Percentiles rank a stretch among this genome's conserved stretches.
These are phyloP conservation scores for Yamagishiella unicocca DNA, from an alignment of 139 green algal genomes.

Conservation along the genomic window DNA sequence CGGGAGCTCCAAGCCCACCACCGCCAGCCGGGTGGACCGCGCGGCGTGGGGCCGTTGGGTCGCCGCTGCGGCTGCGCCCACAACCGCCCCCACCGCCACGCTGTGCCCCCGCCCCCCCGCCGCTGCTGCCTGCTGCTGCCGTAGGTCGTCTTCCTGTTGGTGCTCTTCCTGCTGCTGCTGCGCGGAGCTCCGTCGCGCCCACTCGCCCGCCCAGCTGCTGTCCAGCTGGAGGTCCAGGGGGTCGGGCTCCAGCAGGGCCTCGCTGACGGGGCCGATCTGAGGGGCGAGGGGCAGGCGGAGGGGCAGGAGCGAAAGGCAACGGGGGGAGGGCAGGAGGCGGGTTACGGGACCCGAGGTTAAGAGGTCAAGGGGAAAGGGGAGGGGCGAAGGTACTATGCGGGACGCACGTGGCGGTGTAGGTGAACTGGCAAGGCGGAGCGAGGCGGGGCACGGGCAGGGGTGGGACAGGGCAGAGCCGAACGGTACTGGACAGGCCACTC, in stretches of 20 bases:
- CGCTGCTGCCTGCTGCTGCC: conserved; percentile 13
- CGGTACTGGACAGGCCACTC: too few species aligned
- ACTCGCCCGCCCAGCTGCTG: conserved; percentile 46
- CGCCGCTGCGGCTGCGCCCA: background rate
- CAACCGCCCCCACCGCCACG: background rate
- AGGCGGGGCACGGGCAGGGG: too few species aligned
- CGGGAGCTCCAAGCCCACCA: conserved; percentile 59
- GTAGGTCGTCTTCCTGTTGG: background rate
- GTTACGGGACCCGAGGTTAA: too few species aligned
- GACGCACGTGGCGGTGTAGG: too few species aligned
- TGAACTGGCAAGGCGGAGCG: too few species aligned
- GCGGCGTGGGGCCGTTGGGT: background rate
- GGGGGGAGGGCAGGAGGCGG: too few species aligned
- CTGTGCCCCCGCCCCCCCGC: background rate
- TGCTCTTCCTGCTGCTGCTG: conserved; percentile 1
- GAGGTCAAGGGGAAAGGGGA: too few species aligned
- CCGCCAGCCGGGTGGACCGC: conserved; percentile 9
- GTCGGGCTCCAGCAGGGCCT: conserved; percentile 30
- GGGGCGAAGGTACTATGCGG: too few species aligned
- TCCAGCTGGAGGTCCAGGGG: conserved; percentile 47
- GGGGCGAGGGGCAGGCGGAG: background rate
- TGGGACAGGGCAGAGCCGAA: too few species aligned
- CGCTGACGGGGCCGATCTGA: conserved; percentile 32
- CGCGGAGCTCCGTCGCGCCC: background rate
- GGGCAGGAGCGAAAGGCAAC: background rate